A percentile compares a stretch with the other conserved stretches of the same genome.
Evolutionary conservation across 768 basidiomycete species (phyloP).

Genomic region (Cystobasidium ongulense): DNA sequence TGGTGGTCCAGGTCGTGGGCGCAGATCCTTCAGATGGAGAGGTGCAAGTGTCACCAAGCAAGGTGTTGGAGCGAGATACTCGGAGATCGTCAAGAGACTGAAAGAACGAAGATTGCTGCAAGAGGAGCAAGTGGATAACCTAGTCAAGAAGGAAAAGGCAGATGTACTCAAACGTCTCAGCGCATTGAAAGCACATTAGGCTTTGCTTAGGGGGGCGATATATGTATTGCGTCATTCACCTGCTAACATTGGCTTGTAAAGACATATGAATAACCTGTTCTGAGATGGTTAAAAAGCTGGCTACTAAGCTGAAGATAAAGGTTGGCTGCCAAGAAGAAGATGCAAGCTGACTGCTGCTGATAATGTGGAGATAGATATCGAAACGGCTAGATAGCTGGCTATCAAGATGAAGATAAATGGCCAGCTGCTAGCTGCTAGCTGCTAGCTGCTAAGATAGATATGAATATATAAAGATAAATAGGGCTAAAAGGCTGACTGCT

Average conservation of each 20-base stretch:
- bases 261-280: no score
- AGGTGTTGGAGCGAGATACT: conserved; percentile 13
- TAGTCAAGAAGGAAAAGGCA: conserved; percentile 7
- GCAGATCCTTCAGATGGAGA: conserved; percentile 20
- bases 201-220: neutral
- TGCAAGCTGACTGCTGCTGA: no score
- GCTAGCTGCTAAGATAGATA: no score
- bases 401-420: no score
- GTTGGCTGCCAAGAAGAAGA: no score
- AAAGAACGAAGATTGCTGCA: conserved; percentile 3
- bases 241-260: neutral
- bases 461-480: neutral
- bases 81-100: neutral
- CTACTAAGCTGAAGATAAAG: no score
- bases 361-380: no score
- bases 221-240: no score
- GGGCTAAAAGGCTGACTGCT: no score
- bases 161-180: neutral
- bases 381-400: no score
- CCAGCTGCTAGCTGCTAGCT: no score
- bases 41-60: conserved; percentile 3
- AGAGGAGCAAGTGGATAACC: neutral
- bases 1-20: conserved; percentile 21
- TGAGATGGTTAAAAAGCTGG: no score
- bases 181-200: neutral